phyloP scores from a whole-genome alignment of 2,329 filamentous ascomycete species.

The Stagonosporopsis vannaccii region DNA sequence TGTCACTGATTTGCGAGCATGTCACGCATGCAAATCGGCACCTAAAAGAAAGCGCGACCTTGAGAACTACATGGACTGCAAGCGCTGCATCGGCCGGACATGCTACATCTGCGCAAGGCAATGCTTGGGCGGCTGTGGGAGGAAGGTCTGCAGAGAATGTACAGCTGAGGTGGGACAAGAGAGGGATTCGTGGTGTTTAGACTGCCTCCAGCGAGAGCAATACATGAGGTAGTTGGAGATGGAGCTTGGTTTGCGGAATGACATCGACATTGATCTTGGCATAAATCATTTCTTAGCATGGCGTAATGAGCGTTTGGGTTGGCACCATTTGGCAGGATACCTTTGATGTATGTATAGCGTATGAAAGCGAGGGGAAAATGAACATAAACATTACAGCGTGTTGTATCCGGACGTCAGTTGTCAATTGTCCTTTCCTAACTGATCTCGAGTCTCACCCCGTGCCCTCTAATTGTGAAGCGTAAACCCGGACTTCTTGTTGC shows the following conservation, averaged over 20 bases:
- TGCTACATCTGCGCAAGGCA: constrained; percentile 74
- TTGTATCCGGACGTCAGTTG: background rate
- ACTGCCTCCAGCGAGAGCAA: constrained; percentile 55
- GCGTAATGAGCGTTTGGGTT: constrained; percentile 18
- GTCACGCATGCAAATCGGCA: constrained; percentile 72
- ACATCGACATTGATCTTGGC: background rate
- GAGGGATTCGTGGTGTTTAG: constrained; percentile 71
- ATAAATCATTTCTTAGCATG: constrained; percentile 13
- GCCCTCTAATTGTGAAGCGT: background rate
- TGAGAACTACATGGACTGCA: constrained; percentile 70
- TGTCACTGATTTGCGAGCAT: constrained; percentile 54
- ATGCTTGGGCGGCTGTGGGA: constrained; percentile 60
- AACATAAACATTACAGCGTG: background rate
- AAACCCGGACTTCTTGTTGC: too few species aligned
- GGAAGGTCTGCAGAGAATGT: constrained; percentile 71
- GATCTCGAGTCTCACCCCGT: too few species aligned
- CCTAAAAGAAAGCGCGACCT: constrained; percentile 71
- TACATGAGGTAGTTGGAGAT: constrained; percentile 28
- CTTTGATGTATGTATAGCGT: background rate
- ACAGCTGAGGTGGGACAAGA: constrained; percentile 70
- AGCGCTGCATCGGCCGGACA: constrained; percentile 66
- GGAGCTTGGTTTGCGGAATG: background rate
- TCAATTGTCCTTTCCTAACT: background rate
- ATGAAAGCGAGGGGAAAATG: background rate
- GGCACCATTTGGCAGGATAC: background rate